phyloP scores from a whole-genome alignment of 768 basidiomycete species.

The Mycena indigotica region DNA sequence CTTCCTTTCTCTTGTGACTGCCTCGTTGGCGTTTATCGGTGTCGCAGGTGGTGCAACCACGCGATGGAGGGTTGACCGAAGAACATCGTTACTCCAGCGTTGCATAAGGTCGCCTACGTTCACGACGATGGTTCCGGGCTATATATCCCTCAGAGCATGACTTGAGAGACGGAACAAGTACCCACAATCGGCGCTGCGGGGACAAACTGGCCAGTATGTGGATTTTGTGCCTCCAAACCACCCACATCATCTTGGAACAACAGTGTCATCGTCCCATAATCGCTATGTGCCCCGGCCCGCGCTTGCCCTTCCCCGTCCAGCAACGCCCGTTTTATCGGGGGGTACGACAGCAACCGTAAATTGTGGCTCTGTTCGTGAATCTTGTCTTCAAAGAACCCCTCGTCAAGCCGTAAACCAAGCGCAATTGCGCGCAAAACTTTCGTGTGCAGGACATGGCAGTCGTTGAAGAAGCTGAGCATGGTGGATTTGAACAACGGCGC shows the following conservation, averaged over 20 bases:
- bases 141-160: constrained; percentile 5
- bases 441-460: constrained; percentile 74
- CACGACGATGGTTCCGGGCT: constrained; percentile 82
- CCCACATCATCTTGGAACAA: constrained; percentile 85
- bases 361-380: constrained; percentile 81
- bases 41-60: constrained; percentile 72
- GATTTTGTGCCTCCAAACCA: constrained; percentile 81
- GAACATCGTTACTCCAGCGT: constrained; percentile 81
- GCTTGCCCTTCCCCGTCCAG: constrained; percentile 69
- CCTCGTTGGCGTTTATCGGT: constrained; percentile 50
- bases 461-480: constrained; percentile 72
- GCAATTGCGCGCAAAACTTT: constrained; percentile 86
- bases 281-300: constrained; percentile 82
- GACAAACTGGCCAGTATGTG: constrained; percentile 69
- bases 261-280: constrained; percentile 81
- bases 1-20: constrained; percentile 66
- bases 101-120: constrained; percentile 81
- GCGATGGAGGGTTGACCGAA: constrained; percentile 80
- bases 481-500: constrained; percentile 69
- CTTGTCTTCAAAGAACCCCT: constrained; percentile 74
- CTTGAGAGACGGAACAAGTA: neutral
- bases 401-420: constrained; percentile 71
- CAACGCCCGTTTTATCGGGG: constrained; percentile 63
- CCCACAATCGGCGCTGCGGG: constrained; percentile 74
- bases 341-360: constrained; percentile 79